phyloP scores from a whole-genome alignment of 2,329 filamentous ascomycete species.

The Fusarium subtropicale region DNA sequence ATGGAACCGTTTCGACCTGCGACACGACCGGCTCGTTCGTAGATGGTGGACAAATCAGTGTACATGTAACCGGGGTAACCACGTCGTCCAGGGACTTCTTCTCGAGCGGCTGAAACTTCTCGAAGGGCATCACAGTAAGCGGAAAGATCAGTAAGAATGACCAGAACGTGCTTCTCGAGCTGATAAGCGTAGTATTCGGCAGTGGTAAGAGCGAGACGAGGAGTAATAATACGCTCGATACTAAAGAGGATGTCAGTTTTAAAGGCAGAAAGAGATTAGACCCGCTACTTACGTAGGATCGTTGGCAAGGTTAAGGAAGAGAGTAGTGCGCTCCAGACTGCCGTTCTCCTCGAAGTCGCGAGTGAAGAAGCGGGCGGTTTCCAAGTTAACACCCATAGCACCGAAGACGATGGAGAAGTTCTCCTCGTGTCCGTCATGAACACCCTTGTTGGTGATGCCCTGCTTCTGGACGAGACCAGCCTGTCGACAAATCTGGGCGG shows the following conservation, averaged over 20 bases:
- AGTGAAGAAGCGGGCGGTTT: slow-evolving; percentile 98
- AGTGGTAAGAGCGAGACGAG: slow-evolving; percentile 95
- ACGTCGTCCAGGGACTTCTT: slow-evolving; percentile 99
- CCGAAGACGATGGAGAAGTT: slow-evolving; percentile 99
- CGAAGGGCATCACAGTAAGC: slow-evolving; percentile 99
- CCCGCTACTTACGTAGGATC: slow-evolving; percentile 85
- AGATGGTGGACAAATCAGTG: slow-evolving; percentile 99
- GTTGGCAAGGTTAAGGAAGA: slow-evolving; percentile 99
- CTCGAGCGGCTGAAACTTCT: slow-evolving; percentile 96
- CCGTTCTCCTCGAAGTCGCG: slow-evolving; percentile 99
- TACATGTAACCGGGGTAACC: slow-evolving; percentile 99
- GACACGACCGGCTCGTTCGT: slow-evolving; percentile 98
- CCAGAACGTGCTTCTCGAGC: slow-evolving; percentile 98
- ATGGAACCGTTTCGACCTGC: slow-evolving; percentile 97
- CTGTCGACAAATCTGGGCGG: slow-evolving; percentile 98
- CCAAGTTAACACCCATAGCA: slow-evolving; percentile 99
- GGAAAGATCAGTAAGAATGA: slow-evolving; percentile 97
- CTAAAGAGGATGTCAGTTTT: slow-evolving; percentile 56
- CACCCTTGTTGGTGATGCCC: slow-evolving; percentile 87
- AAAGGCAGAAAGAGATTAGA: background rate
- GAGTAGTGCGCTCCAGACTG: slow-evolving; percentile 93
- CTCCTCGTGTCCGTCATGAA: slow-evolving; percentile 96
- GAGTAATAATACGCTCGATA: slow-evolving; percentile 99
- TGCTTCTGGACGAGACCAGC: slow-evolving; percentile 86
- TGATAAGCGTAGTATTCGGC: slow-evolving; percentile 99